Conservation (phyloP, 2,329 filamentous ascomycete genomes). For the Xylariaceae sp. region DNA sequence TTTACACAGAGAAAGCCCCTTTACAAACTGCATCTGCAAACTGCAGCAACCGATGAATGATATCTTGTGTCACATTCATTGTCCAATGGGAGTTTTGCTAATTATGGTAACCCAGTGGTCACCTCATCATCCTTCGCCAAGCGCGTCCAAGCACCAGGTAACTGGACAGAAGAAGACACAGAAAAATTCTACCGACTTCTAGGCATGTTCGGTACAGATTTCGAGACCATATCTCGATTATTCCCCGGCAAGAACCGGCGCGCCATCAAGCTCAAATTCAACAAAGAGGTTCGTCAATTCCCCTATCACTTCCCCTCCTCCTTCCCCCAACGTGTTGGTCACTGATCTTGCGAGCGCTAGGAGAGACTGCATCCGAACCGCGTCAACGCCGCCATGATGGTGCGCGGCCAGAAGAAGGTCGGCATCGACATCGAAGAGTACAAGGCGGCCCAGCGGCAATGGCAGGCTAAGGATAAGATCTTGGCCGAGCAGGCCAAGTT, state of each 20-base stretch:
- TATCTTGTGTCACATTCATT: neutral
- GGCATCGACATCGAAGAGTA: constrained; percentile 58
- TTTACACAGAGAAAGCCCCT: neutral
- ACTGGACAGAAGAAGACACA: constrained; percentile 67
- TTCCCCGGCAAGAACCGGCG: constrained; percentile 67
- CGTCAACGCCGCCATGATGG: constrained; percentile 58
- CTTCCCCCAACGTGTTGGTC: neutral
- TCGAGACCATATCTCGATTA: constrained; percentile 71
- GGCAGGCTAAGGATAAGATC: constrained; percentile 49
- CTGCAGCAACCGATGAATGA: neutral
- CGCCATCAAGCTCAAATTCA: constrained; percentile 78
- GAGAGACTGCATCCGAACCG: constrained; percentile 60
- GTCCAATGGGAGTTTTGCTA: neutral
- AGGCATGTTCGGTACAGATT: constrained; percentile 75
- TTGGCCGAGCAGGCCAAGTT: constrained; percentile 48
- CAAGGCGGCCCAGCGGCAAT: constrained; percentile 40
- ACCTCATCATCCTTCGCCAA: constrained; percentile 62
- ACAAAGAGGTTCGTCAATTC: constrained; percentile 48
- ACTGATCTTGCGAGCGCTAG: constrained; percentile 12
- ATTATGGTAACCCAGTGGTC: constrained; percentile 30
- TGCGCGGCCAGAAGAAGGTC: constrained; percentile 48
- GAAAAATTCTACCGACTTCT: constrained; percentile 72
- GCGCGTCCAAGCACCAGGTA: constrained; percentile 57
- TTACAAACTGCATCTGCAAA: no score
- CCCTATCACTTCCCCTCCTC: neutral